phyloP scores from a whole-genome alignment of 2,329 filamentous ascomycete species.

The Fusarium humuli region DNA sequence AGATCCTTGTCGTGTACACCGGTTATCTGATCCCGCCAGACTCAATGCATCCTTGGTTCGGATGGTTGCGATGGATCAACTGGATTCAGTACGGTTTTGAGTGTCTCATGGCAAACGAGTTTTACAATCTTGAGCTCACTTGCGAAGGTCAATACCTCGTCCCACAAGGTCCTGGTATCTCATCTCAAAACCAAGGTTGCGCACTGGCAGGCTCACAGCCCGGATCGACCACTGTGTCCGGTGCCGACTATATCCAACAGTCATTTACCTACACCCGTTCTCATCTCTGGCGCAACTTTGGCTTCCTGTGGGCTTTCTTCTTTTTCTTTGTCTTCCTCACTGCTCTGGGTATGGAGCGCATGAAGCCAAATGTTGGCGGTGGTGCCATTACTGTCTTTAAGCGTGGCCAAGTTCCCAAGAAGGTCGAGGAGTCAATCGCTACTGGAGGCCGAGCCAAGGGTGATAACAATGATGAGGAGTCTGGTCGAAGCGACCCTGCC shows the following conservation, averaged over 20 bases:
- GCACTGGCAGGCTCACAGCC: conserved; percentile 60
- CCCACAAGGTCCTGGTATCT: conserved; percentile 55
- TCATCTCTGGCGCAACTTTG: conserved; percentile 81
- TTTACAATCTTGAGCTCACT: conserved; percentile 65
- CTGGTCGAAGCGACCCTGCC: conserved; percentile 48
- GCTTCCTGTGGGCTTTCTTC: conserved; percentile 79
- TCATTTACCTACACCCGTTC: conserved; percentile 65
- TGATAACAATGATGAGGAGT: conserved; percentile 64
- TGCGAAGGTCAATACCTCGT: conserved; percentile 70
- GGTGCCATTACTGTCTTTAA: conserved; percentile 72
- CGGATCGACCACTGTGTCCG: conserved; percentile 61
- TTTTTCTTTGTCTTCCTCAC: conserved; percentile 80
- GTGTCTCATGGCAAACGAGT: conserved; percentile 74
- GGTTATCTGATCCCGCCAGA: conserved; percentile 72
- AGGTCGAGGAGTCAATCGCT: conserved; percentile 67
- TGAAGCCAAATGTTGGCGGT: conserved; percentile 70
- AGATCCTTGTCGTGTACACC: conserved; percentile 75
- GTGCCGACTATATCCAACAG: conserved; percentile 66
- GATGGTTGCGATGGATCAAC: conserved; percentile 77
- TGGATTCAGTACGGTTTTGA: conserved; percentile 78
- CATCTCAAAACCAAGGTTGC: conserved; percentile 63
- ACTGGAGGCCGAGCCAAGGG: conserved; percentile 55
- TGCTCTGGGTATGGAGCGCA: conserved; percentile 74
- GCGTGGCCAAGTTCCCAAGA: conserved; percentile 70
- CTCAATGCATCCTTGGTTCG: conserved; percentile 67